These are phyloP conservation scores for Suhomyces coccinellae DNA, from an alignment of 1,139 yeast species.

Conservation along the genomic window DNA sequence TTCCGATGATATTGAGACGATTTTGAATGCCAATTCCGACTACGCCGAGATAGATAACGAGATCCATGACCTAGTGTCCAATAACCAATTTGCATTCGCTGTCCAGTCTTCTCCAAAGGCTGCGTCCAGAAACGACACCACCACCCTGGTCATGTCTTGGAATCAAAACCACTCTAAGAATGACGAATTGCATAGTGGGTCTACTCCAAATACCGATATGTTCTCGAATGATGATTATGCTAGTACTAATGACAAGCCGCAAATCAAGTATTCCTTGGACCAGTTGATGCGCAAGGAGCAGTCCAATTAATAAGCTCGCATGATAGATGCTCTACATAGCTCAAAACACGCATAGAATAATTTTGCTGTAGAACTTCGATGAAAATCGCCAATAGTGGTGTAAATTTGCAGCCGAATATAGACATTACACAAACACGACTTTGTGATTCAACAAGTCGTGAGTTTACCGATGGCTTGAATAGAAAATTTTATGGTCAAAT, in stretches of 20 bases:
- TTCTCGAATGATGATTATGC: conserved; percentile 30
- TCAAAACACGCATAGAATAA: background rate
- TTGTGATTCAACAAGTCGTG: background rate
- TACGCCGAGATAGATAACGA: conserved; percentile 20
- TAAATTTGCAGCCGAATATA: conserved; percentile 6
- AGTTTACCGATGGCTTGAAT: no score
- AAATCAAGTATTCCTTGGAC: conserved; percentile 7
- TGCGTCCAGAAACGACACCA: conserved; percentile 42
- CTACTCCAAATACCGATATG: conserved; percentile 38
- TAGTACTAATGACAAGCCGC: conserved; percentile 4
- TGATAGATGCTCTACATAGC: conserved; percentile 6
- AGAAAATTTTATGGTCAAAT: no score
- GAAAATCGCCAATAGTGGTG: background rate
- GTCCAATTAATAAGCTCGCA: conserved; percentile 5
- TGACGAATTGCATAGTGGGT: conserved; percentile 22
- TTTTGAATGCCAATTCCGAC: conserved; percentile 19
- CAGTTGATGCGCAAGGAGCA: conserved; percentile 7
- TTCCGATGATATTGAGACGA: conserved; percentile 21
- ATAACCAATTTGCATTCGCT: conserved; percentile 15
- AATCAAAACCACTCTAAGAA: conserved; percentile 15
- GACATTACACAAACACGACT: background rate
- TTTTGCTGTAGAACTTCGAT: background rate
- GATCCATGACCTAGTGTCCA: conserved; percentile 20
- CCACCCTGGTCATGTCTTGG: conserved; percentile 38
- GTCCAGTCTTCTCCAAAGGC: conserved; percentile 26